A percentile compares a stretch with the other conserved stretches of the same genome.
Conservation (phyloP, 2,329 filamentous ascomycete genomes). For the Tolypocladium pustulatum region DNA sequence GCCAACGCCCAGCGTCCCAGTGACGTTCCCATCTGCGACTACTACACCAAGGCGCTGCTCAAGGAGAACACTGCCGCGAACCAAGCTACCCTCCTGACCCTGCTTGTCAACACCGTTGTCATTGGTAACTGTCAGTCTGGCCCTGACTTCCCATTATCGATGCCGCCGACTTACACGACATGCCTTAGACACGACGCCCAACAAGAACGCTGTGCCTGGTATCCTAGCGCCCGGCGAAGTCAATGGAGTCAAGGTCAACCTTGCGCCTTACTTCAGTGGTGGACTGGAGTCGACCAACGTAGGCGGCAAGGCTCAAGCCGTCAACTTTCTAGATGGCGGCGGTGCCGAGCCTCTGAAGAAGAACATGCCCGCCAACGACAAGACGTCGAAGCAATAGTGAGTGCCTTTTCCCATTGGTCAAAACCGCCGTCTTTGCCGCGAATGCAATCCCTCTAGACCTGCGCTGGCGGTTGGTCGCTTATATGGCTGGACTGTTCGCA, state of each 20-base stretch:
- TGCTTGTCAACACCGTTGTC: conserved; percentile 52
- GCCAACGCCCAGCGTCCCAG: conserved; percentile 33
- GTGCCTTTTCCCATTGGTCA: background rate
- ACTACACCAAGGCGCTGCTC: conserved; percentile 50
- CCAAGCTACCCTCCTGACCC: conserved; percentile 43
- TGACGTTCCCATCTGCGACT: conserved; percentile 48
- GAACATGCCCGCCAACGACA: conserved; percentile 42
- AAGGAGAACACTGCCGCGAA: conserved; percentile 48
- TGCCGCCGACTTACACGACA: background rate
- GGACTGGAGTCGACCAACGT: conserved; percentile 41
- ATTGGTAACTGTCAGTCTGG: conserved; percentile 43
- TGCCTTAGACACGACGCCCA: conserved; percentile 36
- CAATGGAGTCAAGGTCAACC: conserved; percentile 41
- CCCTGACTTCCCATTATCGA: background rate
- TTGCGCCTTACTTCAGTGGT: conserved; percentile 51
- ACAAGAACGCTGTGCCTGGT: conserved; percentile 42
- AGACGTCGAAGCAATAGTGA: conserved; percentile 7
- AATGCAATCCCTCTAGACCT: no score
- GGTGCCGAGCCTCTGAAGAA: conserved; percentile 42
- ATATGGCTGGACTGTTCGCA: background rate
- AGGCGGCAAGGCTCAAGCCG: conserved; percentile 32
- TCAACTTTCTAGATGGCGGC: conserved; percentile 54
- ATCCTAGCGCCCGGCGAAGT: conserved; percentile 41
- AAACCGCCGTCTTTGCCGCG: no score
- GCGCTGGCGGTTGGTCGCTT: background rate